These are phyloP conservation scores for Astrothelium subdiscretum DNA, from an alignment of 495 filamentous ascomycete species.

Conservation along the genomic window DNA sequence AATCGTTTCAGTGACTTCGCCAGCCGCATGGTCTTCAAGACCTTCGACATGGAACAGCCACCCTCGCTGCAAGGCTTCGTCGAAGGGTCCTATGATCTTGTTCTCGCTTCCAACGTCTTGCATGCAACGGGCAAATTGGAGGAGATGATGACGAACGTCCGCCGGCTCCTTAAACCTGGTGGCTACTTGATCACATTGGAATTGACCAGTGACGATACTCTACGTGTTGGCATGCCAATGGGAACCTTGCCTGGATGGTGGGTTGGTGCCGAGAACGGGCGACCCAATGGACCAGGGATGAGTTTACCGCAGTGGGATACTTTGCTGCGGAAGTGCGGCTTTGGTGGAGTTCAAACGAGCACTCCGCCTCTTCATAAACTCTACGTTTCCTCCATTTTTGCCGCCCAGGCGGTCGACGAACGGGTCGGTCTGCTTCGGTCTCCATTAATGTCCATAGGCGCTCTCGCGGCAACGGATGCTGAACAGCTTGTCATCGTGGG, in stretches of 20 bases:
- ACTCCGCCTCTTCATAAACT: neutral
- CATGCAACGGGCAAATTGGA: conserved; percentile 10
- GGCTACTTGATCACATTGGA: conserved; percentile 14
- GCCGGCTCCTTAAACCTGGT: conserved; percentile 13
- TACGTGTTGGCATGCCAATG: neutral
- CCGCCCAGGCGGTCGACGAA: neutral
- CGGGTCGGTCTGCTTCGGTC: neutral
- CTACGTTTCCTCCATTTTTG: neutral
- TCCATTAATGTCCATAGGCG: neutral
- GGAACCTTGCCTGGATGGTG: conserved; percentile 6
- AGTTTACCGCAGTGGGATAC: conserved; percentile 14
- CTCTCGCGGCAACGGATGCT: neutral
- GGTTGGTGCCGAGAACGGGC: neutral
- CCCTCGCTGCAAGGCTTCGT: conserved; percentile 14
- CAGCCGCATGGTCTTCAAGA: conserved; percentile 6
- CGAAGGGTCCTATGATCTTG: conserved; percentile 10
- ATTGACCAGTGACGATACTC: neutral
- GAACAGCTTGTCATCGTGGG: neutral
- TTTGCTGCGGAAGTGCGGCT: conserved; percentile 13
- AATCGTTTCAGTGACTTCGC: conserved; percentile 5
- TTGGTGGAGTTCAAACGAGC: conserved; percentile 15
- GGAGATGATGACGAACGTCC: conserved; percentile 7
- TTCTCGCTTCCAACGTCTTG: conserved; percentile 13
- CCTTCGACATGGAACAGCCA: conserved; percentile 13
- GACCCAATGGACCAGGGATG: neutral